Base-by-base conservation (phyloP, 768 basidiomycete species). In the Porphyrellus cyaneotinctus region DNA sequence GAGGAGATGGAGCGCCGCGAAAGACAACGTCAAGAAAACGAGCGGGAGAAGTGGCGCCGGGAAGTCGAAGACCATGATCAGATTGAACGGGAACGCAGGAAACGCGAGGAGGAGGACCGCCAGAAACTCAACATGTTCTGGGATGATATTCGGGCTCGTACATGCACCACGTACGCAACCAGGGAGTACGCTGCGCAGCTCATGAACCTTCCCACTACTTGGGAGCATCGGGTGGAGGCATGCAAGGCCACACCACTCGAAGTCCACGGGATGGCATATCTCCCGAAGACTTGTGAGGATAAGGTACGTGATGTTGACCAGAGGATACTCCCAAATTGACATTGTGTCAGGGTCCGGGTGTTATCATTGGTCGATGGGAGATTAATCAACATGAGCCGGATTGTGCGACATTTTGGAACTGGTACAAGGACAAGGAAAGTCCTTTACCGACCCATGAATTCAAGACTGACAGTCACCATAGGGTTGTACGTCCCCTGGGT, bases 351-450 rank as follows among this genome's bases (percentile, higher is more conserved):
- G 58, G 62, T 35, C 43, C 56, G 46, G 52, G 64, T 6, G 42
- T 33, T 14, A 55, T 64, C 7, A 22, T 62, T 9, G 70, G 71
- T 10, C 51, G 49, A 31, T 72, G 65, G 64, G 56, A 48, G 6
- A 47, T 68, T 13, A 52, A 65, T 43, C 61, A 58, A 36, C 51
- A 60, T 13, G 70, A 72, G 51, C 59, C 71, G 1, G 60, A 59
- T 17, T 72, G 71, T 41, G 42, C 41, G 2, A 20, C 70, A 0
- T 62, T 56, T 28, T 72, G 69, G 59, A 47, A 32, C 24, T 54
- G 53, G 51, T 68, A 68, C 53, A 61, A 63, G 10, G 66, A 72
- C 47, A 65, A 67, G 60, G 71, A 47, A 53, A 52, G 56, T 37
- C 20, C 43, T 22, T 30, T 42, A 5, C 9, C 11, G 10, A 23